Conservation (phyloP, 306 rosid species). For the Luffa acutangula region DNA sequence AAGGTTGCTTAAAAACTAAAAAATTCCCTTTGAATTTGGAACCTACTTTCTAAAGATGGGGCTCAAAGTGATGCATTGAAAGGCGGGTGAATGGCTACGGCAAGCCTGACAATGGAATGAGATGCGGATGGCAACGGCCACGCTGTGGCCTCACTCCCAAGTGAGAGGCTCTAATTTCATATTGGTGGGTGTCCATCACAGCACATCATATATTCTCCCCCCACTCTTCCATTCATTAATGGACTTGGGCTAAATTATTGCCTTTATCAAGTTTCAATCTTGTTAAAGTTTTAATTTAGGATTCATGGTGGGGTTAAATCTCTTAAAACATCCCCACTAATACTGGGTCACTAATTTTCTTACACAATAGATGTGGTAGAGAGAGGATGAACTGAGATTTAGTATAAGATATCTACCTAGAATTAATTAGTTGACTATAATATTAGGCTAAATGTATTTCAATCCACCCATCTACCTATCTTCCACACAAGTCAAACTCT, state of each 20-base stretch:
- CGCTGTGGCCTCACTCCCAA: background rate
- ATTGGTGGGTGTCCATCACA: background rate
- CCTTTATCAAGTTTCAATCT: background rate
- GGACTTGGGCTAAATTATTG: background rate
- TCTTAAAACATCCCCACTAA: background rate
- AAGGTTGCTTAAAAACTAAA: background rate
- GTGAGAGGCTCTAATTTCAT: background rate
- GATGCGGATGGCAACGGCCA: slow-evolving; percentile 3
- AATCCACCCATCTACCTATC: background rate
- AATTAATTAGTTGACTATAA: background rate
- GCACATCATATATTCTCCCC: slow-evolving; percentile 1
- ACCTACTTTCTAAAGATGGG: background rate
- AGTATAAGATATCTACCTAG: background rate
- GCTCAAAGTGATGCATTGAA: background rate
- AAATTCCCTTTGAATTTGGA: background rate
- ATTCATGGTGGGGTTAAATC: background rate
- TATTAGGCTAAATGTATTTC: background rate
- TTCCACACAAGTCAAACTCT: background rate
- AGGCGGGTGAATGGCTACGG: background rate
- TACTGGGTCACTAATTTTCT: background rate
- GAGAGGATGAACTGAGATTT: background rate
- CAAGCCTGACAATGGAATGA: slow-evolving; percentile 1
- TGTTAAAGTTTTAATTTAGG: background rate
- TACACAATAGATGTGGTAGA: background rate
- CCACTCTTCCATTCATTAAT: background rate